phyloP scores from a whole-genome alignment of 2,329 filamentous ascomycete species.

The Xylariaceae sp. region DNA sequence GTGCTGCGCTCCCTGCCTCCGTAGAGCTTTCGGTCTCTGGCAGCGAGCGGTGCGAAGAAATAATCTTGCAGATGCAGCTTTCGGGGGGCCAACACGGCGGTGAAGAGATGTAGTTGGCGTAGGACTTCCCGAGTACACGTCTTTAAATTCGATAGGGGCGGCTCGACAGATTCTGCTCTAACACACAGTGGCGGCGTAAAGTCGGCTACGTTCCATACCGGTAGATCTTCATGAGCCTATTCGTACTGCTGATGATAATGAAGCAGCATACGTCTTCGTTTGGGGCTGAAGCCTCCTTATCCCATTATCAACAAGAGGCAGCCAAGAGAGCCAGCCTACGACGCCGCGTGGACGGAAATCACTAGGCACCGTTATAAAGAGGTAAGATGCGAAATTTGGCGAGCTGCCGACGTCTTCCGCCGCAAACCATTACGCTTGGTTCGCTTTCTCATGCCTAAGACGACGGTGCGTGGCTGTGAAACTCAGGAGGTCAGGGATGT shows the following conservation, averaged over 20 bases:
- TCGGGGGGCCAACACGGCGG: conserved; percentile 24
- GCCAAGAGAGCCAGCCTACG: too few species aligned
- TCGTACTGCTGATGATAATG: too few species aligned
- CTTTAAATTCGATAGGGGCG: too few species aligned
- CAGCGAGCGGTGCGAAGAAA: conserved; percentile 7
- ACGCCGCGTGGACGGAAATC: conserved; percentile 20
- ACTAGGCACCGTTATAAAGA: conserved; percentile 18
- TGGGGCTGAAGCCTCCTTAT: too few species aligned
- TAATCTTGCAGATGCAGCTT: conserved; percentile 14
- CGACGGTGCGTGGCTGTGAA: conserved; percentile 24
- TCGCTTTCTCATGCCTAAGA: conserved; percentile 2
- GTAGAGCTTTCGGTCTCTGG: conserved; percentile 12
- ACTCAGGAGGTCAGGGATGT: conserved; percentile 35
- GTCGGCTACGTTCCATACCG: too few species aligned
- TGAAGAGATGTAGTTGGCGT: conserved; percentile 20
- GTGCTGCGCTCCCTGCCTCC: neutral
- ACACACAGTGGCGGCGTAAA: too few species aligned
- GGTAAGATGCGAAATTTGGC: too few species aligned
- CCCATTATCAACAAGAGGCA: too few species aligned
- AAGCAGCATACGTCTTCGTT: too few species aligned
- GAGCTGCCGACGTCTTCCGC: conserved; percentile 11
- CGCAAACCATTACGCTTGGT: conserved; percentile 4
- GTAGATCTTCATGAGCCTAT: too few species aligned
- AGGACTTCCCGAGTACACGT: conserved; percentile 7
- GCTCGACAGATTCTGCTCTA: too few species aligned